Evolutionary conservation across 192 early-diverging fungal species (phyloP), one percentile per base, ranked within the genome.

Genomic region (Umbelopsis isabellina): DNA sequence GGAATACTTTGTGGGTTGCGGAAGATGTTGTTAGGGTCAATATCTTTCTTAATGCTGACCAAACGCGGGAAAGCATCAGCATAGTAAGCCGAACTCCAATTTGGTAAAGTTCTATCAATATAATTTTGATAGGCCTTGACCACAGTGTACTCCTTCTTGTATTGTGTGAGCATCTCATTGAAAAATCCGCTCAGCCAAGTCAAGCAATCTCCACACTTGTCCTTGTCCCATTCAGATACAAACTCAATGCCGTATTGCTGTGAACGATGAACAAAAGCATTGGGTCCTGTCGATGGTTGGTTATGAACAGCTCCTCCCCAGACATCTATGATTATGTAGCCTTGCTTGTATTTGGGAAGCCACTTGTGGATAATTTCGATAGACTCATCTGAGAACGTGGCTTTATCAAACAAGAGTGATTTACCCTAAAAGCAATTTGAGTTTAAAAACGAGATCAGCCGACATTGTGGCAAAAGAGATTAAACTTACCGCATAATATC

Each of bases 1-100:
- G 80, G 80, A 50, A 81, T 81, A 67, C 76, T 75, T 67, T 81
- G 80, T 47, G 76, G 73, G 65, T 75, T 77, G 18, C 68, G 37
- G 71, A 81, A 81, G 20, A 75, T 16, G 47, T 81, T 81, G 18
- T 64, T 22, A 49, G 75, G 75, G 30, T 81, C 80, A 16, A 68
- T 27, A 0, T 69, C 21, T 9, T 66, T 49, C 69, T 82, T 82
- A 25, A 72, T 74, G 49, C 51, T 52, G 25, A 73, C 72, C 30
- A 81, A 46, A 15, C 71, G 48, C 6, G 73, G 66, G 22, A 70
- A 46, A 46, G 73, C 74, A 0, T 66, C 37, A 33, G 76, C 80
- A 50, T 82, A 82, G 72, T 82, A 82, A 33, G 73, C 76, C 6
- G 69, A 55, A 45, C 52, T 45, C 76, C 74, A 82, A 66, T 78